Evolutionary conservation across 495 filamentous ascomycete genomes (phyloP).

Genomic region (Tuber brumale): DNA sequence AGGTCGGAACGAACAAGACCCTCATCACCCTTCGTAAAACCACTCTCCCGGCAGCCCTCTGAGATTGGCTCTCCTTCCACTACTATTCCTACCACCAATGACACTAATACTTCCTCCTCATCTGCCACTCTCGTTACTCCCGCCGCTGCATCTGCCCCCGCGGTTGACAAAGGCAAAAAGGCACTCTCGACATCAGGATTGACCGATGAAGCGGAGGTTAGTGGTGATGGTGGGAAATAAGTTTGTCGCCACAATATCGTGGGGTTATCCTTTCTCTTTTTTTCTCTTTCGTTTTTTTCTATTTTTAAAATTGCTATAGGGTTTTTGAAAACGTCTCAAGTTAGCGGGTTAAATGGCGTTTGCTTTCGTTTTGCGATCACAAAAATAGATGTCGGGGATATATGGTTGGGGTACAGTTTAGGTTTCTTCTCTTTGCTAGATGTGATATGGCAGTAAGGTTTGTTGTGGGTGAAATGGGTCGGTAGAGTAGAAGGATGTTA

Average conservation of each 20-base stretch:
- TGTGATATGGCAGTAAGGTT: neutral
- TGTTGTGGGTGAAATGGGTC: neutral
- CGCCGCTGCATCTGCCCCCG: neutral
- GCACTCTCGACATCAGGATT: neutral
- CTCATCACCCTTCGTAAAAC: conserved; percentile 32
- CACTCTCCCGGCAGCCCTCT: conserved; percentile 16
- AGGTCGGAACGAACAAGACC: conserved; percentile 27
- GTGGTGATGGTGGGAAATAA: neutral
- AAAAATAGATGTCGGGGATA: neutral
- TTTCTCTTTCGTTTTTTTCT: neutral
- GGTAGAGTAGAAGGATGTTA: neutral
- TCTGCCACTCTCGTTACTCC: neutral
- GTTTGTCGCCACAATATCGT: neutral
- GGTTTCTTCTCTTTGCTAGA: neutral
- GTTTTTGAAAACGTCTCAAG: neutral
- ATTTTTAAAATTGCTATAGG: neutral
- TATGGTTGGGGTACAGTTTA: neutral
- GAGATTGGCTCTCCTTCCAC: neutral
- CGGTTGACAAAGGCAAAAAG: neutral
- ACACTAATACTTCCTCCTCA: neutral
- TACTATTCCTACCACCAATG: neutral
- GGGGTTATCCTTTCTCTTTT: neutral
- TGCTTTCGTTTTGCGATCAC: neutral
- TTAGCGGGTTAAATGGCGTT: neutral
- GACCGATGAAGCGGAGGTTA: neutral